Conservation (phyloP, 768 basidiomycete species). For the Lentinula guzmanii region DNA sequence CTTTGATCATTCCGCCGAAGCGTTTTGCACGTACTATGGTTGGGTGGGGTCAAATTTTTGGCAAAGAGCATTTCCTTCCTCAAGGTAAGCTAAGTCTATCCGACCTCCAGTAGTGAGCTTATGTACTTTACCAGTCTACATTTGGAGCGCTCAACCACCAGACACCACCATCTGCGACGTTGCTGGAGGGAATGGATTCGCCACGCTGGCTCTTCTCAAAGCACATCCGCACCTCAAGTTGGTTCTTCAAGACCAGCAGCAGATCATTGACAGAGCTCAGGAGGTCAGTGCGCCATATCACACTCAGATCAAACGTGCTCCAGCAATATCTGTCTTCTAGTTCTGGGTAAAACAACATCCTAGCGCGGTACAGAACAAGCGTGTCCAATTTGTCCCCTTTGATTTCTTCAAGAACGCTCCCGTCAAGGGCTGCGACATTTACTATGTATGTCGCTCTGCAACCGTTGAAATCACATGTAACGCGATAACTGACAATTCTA, state of each 20-base stretch:
- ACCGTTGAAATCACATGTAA: neutral
- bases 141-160: slow-evolving; percentile 23
- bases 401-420: slow-evolving; percentile 34
- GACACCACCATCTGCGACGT: slow-evolving; percentile 31
- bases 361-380: slow-evolving; percentile 25
- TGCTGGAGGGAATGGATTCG: slow-evolving; percentile 31
- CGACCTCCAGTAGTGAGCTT: neutral
- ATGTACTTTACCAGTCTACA: slow-evolving; percentile 19
- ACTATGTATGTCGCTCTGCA: slow-evolving; percentile 28
- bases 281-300: neutral
- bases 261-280: slow-evolving; percentile 22
- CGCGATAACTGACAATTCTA: slow-evolving; percentile 27
- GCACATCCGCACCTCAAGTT: slow-evolving; percentile 26
- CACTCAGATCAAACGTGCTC: neutral
- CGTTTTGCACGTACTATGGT: slow-evolving; percentile 25
- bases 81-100: slow-evolving; percentile 14
- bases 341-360: slow-evolving; percentile 28
- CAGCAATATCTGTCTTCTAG: neutral
- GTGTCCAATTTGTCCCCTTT: slow-evolving; percentile 29
- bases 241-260: slow-evolving; percentile 30
- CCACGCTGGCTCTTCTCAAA: slow-evolving; percentile 25
- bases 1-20: neutral
- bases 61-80: slow-evolving; percentile 19
- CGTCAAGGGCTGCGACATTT: slow-evolving; percentile 28
- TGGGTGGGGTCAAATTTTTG: slow-evolving; percentile 22